Evolutionary conservation across 495 filamentous ascomycete species (phyloP), one percentile per base, ranked within the genome.

Genomic region (Penicillium angulare): DNA sequence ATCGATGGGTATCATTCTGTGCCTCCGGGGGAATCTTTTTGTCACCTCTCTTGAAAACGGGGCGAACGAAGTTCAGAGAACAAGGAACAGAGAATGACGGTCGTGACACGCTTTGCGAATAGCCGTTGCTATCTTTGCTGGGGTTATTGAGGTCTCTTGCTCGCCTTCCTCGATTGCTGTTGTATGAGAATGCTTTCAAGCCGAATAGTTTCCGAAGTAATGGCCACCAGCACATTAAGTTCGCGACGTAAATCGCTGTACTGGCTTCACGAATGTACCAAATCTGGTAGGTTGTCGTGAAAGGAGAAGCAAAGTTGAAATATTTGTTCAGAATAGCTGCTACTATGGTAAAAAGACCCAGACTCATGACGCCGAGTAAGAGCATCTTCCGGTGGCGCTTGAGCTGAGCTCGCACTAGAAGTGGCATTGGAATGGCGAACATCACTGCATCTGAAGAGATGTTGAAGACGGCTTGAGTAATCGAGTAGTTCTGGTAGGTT

Each of bases 191-290:
- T 8, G 66, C 57, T 20, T 55, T 67, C 29, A 69, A 50, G 2
- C 66, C 66, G 35, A 86, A 84, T 20, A 78, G 39, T 46, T 77
- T 78, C 7, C 78, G 74, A 10, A 84, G 53, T 0, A 83, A 68
- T 1, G 81, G 77, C 81, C 82, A 86, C 58, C 78, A 76, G 55
- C 81, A 82, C 34, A 83, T 82, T 13, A 86, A 58, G 42, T 86
- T 86, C n/a, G 80, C 77, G 3, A 86, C 80, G 39, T 83, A 76
- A 9, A 86, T 74, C 1, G 83, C 79, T 0, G 82, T 86, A 16
- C 75, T 77, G 13, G 80, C 75, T 74, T 87, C 84, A 7, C 84
- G 80, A 17, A 78, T 74, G 57, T 88, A 87, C 84, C 85, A 88
- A 41, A 78, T 80, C 29, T 77, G 68, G 29, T 73, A 68, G 3